These are phyloP conservation scores for Wickerhamomyces tratensis DNA, from an alignment of 805 yeast genomes.

Conservation along the genomic window DNA sequence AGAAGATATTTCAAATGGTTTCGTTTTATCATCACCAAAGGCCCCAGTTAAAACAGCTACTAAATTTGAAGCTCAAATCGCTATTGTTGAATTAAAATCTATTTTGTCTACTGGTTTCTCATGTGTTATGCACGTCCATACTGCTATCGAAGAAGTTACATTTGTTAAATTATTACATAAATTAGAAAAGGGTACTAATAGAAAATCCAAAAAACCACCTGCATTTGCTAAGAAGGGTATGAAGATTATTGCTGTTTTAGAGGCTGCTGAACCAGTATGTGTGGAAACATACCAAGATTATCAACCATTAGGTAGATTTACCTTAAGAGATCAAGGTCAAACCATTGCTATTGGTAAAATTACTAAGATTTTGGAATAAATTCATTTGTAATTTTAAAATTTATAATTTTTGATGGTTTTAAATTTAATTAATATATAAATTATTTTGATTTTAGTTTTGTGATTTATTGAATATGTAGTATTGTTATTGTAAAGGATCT, in stretches of 20 bases:
- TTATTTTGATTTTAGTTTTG: not conserved
- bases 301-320: slow-evolving; percentile 96
- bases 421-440: not conserved
- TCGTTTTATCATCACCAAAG: slow-evolving; percentile 76
- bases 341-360: slow-evolving; percentile 99
- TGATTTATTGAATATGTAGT: no score
- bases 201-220: slow-evolving; percentile 93
- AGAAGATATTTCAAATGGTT: slow-evolving; percentile 89
- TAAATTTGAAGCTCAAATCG: slow-evolving; percentile 90
- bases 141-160: slow-evolving; percentile 93
- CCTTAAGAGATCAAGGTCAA: slow-evolving; percentile 96
- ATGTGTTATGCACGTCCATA: slow-evolving; percentile 98
- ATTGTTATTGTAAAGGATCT: no score
- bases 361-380: slow-evolving; percentile 63
- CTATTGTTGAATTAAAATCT: slow-evolving; percentile 92
- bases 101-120: slow-evolving; percentile 92
- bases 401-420: not conserved
- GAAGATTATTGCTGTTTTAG: slow-evolving; percentile 92
- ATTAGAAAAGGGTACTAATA: slow-evolving; percentile 92
- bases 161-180: slow-evolving; percentile 80
- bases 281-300: slow-evolving; percentile 87
- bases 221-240: slow-evolving; percentile 98
- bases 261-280: slow-evolving; percentile 81
- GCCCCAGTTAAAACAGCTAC: slow-evolving; percentile 89
- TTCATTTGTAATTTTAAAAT: not conserved